phyloP scores from a whole-genome alignment of 2,329 filamentous ascomycete genomes.

The Monilinia fructicola region DNA sequence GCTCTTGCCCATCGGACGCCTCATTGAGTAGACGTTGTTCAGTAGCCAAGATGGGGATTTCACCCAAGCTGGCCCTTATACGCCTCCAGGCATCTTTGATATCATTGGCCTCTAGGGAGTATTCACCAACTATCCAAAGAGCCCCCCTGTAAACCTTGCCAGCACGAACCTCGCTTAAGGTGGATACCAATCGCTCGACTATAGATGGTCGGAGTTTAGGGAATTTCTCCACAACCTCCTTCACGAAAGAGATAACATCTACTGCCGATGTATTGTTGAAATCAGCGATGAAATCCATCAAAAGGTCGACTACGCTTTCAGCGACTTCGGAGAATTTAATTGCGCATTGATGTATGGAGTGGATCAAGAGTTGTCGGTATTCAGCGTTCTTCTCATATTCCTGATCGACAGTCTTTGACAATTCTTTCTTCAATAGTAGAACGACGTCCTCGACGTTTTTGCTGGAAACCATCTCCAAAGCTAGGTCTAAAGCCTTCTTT shows the following conservation, averaged over 20 bases:
- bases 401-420: constrained; percentile 95
- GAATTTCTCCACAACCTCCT: constrained; percentile 98
- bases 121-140: constrained; percentile 97
- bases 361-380: constrained; percentile 91
- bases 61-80: constrained; percentile 88
- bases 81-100: constrained; percentile 97
- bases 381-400: constrained; percentile 98
- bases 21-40: constrained; percentile 91
- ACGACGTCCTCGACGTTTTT: constrained; percentile 99
- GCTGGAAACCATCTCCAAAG: constrained; percentile 96
- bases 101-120: constrained; percentile 88
- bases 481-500: constrained; percentile 84
- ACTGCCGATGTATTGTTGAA: constrained; percentile 97
- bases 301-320: constrained; percentile 88
- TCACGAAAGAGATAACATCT: constrained; percentile 97
- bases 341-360: constrained; percentile 96
- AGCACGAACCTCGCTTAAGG: constrained; percentile 87
- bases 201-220: constrained; percentile 85
- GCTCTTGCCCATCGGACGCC: constrained; percentile 66
- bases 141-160: constrained; percentile 97
- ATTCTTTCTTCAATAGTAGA: constrained; percentile 92
- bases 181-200: constrained; percentile 83
- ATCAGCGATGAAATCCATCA: constrained; percentile 99
- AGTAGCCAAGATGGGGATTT: constrained; percentile 94
- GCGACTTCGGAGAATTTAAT: constrained; percentile 99